phyloP scores from a whole-genome alignment of 768 basidiomycete genomes.

The Rhodotorula paludigena region DNA sequence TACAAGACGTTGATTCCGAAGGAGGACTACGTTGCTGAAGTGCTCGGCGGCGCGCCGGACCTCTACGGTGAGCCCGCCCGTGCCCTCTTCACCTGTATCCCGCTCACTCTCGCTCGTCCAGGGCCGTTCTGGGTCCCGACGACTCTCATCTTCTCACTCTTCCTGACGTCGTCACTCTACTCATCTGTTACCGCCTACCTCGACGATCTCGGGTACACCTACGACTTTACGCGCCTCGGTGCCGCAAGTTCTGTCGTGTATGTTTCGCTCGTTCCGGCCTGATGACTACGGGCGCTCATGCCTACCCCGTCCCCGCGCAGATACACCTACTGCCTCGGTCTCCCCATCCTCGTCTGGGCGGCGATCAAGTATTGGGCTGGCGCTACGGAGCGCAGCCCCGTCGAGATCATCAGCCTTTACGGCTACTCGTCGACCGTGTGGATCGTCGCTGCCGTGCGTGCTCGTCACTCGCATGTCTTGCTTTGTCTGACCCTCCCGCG shows the following conservation, averaged over 20 bases:
- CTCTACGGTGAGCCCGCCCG: slow-evolving; percentile 28
- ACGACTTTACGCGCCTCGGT: slow-evolving; percentile 78
- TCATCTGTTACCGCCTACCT: slow-evolving; percentile 84
- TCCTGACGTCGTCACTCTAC: slow-evolving; percentile 86
- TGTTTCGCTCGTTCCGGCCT: background rate
- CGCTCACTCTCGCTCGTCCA: slow-evolving; percentile 52
- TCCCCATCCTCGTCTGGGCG: slow-evolving; percentile 79
- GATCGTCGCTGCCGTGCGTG: slow-evolving; percentile 78
- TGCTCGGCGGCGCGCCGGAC: slow-evolving; percentile 31
- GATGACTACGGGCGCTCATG: background rate
- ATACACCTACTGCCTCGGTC: slow-evolving; percentile 76
- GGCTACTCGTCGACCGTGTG: slow-evolving; percentile 68
- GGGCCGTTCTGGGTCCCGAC: slow-evolving; percentile 98
- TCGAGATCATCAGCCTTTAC: slow-evolving; percentile 57
- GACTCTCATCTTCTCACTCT: slow-evolving; percentile 85
- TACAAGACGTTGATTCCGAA: slow-evolving; percentile 41
- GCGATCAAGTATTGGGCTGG: slow-evolving; percentile 72
- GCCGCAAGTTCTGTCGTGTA: slow-evolving; percentile 70
- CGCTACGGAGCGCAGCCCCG: slow-evolving; percentile 80
- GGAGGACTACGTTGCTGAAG: slow-evolving; percentile 40
- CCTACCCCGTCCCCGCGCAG: slow-evolving; percentile 16
- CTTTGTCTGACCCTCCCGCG: rapidly evolving
- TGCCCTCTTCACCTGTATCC: background rate
- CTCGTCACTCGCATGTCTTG: too few species aligned
- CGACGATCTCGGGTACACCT: slow-evolving; percentile 62